Evolutionary conservation across 2,329 filamentous ascomycete genomes (phyloP), one percentile per base, ranked within the genome.

Genomic region (Mollisiaceae sp.): DNA sequence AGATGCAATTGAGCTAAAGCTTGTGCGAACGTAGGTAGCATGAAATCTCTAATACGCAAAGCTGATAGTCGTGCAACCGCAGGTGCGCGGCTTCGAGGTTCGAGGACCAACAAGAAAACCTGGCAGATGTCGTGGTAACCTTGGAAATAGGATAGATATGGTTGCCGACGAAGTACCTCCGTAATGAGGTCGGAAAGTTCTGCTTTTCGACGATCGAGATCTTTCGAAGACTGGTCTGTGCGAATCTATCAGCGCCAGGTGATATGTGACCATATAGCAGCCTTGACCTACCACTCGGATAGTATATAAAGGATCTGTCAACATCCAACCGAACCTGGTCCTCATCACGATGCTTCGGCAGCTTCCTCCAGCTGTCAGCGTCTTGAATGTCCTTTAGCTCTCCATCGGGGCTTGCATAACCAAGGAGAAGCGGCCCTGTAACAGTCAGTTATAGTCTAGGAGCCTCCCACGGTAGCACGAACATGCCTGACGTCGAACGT

Each of bases 101-200:
- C 89, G 4, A 99, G 83, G 12, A 97, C 94, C 15, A 99, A 85
- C 47, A 98, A 86, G 66, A 99, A 85, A 27, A 99, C 95, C 79
- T 99, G 96, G 72, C 92, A 95, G 74, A 99, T 98, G 80, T 99
- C 95, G 79, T 99, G 95, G 77, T 96, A 99, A 76, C 95, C 95
- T 81, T 99, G 95, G 78, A 99, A 99, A 80, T 99, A 99, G 81
- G 89, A 93, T 41, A 99, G 86, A 76, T 90, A 89, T 18, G 94
- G 93, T 73, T 96, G 85, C 39, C 86, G 86, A 61, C 96, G 90
- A 55, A 99, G 85, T 15, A 96, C 88, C 69, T 91, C 85, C 60
- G 87, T 86, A 73, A 99, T 98, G 59, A 99, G 83, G 68, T 87
- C 81, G 8, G 89, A 94, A 1, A 99, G 85, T 74, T 95, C 89